Evolutionary conservation across 306 rosid genomes (phyloP), one percentile per base, ranked within the genome.

Genomic region (Fragaria iinumae): DNA sequence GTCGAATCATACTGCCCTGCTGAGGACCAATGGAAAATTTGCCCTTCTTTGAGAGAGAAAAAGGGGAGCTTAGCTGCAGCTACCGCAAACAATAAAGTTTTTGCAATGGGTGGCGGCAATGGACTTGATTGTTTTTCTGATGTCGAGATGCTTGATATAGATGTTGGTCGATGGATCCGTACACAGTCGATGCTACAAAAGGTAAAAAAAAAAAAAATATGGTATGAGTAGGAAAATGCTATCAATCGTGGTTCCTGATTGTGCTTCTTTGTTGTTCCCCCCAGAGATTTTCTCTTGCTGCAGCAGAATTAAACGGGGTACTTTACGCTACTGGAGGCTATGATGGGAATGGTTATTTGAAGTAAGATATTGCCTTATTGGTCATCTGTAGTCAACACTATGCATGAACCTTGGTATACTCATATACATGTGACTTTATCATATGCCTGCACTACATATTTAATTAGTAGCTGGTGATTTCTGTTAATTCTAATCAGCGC

Each of bases 1-100:
- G 99, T 92, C 74, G 97, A 91, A 80, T 92, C 93, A 5, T 92
- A 88, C 80, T 79, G 77, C 75, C 89, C 84, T 21, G 60, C 66
- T 74, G 59, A 41, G 56, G 87, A 89, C 59, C 81, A 77, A 68
- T 92, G 98, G 99, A 88, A 91, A 25, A 13, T 32, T 71, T 27
- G 90, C 72, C 97, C 98, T 81, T 81, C 97, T 44, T 49, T 95
- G 81, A 87, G 76, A 80, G 76, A 82, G 78, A 82, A 70, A 77
- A 95, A 87, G 81, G 98, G 98, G 67, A 89, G 97, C 79, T 85
- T 90, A 49, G 84, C 89, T 65, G 87, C 81, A 80, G 87, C 86
- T 76, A 79, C 80, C 76, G 52, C 81, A 53, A 85, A 76, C 74
- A 64, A 82, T 48, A 83, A 84, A 82, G 11, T 84, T 66, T 92